phyloP scores from a whole-genome alignment of 345 rosid species.

The Mangifera indica region DNA sequence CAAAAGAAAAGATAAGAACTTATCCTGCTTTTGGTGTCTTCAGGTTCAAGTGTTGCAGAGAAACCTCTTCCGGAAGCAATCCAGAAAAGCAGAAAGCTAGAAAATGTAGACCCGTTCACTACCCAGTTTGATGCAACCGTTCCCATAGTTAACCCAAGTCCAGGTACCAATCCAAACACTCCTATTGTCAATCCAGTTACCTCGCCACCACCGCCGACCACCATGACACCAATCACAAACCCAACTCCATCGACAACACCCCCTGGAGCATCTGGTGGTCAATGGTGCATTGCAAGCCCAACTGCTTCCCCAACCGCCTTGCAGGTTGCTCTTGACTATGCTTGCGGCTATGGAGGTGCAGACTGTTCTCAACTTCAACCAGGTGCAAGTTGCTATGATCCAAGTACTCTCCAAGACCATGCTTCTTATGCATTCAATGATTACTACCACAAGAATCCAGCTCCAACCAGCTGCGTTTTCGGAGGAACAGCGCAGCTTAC shows the following conservation, averaged over 20 bases:
- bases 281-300: slow-evolving; percentile 80
- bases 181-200: slow-evolving; percentile 15
- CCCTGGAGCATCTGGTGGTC: slow-evolving; percentile 47
- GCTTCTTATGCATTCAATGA: slow-evolving; percentile 94
- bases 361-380: slow-evolving; percentile 81
- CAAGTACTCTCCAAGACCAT: slow-evolving; percentile 66
- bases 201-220: slow-evolving; percentile 20
- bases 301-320: slow-evolving; percentile 71
- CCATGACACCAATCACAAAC: slow-evolving; percentile 15
- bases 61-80: slow-evolving; percentile 33
- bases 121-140: slow-evolving; percentile 38
- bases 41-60: slow-evolving; percentile 51
- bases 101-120: slow-evolving; percentile 24
- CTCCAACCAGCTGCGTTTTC: slow-evolving; percentile 77
- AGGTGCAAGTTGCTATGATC: slow-evolving; percentile 75
- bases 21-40: slow-evolving; percentile 25
- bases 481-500: slow-evolving; percentile 93
- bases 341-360: slow-evolving; percentile 94
- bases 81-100: slow-evolving; percentile 21
- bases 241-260: slow-evolving; percentile 32
- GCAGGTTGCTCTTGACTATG: slow-evolving; percentile 95
- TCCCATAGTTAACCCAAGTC: slow-evolving; percentile 74
- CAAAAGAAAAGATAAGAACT: slow-evolving; percentile 16
- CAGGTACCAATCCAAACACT: slow-evolving; percentile 33
- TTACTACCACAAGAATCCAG: slow-evolving; percentile 95